Percentiles rank a stretch among this genome's conserved stretches.
These are phyloP conservation scores for Paxillus ammoniavirescens DNA, from an alignment of 768 basidiomycete species.

Conservation along the genomic window DNA sequence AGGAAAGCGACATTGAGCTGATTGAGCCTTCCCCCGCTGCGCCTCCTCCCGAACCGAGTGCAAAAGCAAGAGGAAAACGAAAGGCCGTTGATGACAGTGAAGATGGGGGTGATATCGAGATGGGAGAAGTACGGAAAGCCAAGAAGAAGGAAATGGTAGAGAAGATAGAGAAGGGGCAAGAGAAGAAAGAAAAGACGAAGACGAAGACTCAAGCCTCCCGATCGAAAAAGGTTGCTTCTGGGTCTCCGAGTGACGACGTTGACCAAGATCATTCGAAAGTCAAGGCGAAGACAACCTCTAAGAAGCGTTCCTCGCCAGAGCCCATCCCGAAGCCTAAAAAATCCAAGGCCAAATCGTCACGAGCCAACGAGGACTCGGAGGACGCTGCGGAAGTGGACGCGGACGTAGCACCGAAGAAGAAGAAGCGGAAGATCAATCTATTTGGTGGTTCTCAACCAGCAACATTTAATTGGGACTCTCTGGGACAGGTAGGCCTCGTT, in stretches of 20 bases:
- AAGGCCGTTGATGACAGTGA: slow-evolving; percentile 27
- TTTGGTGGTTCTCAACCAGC: slow-evolving; percentile 43
- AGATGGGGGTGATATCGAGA: slow-evolving; percentile 11
- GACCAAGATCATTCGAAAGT: slow-evolving; percentile 12
- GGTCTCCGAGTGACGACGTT: slow-evolving; percentile 14
- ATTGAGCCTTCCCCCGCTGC: slow-evolving; percentile 13
- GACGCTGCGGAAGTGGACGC: slow-evolving; percentile 15
- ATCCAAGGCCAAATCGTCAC: slow-evolving; percentile 15
- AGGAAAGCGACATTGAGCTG: slow-evolving; percentile 34
- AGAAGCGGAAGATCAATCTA: slow-evolving; percentile 70
- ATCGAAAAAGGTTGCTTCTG: slow-evolving; percentile 23
- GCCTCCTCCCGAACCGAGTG: slow-evolving; percentile 20
- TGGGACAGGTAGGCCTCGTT: slow-evolving; percentile 34
- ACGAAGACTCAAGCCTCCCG: slow-evolving; percentile 27
- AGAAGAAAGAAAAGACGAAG: slow-evolving; percentile 24
- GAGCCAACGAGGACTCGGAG: slow-evolving; percentile 15
- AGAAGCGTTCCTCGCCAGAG: slow-evolving; percentile 19
- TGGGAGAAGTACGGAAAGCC: slow-evolving; percentile 28
- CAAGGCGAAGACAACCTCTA: slow-evolving; percentile 15
- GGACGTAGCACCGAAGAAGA: slow-evolving; percentile 50
- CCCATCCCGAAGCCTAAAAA: slow-evolving; percentile 17
- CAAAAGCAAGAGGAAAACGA: slow-evolving; percentile 40
- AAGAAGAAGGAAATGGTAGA: slow-evolving; percentile 22
- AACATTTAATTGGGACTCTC: slow-evolving; percentile 46
- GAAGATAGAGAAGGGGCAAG: slow-evolving; percentile 11